Base-by-base conservation (phyloP, 805 yeast species). In the Yamadazyma kitorensis region DNA sequence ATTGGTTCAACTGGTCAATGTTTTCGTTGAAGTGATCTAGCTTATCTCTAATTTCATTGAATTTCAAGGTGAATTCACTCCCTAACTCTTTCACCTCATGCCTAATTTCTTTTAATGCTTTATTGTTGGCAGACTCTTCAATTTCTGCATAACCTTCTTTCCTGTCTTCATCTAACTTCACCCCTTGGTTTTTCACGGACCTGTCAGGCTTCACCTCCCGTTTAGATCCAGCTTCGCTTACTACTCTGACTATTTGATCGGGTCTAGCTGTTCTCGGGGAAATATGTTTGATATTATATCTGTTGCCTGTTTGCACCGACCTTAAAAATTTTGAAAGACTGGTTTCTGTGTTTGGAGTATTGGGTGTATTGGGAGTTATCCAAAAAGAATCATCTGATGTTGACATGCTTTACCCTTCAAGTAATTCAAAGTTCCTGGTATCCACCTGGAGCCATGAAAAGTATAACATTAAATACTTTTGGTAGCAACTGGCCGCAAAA, bases 11-110 rank as follows among this genome's bases (percentile, higher is more conserved):
- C 4, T 20, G 27, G 9, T 19, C 21, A 7, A 37, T 27, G 17
- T n/a, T 22, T 16, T 37, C 34, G n/a, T 26, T 23, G 8, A 32
- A 25, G 28, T 24, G 20, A 29, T 37, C 40, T n/a, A 37, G 24
- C 14, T 26, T 21, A n/a, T 27, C 19, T 13, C 22, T 28, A 15
- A 23, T 36, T 14, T 31, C 26, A 17, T n/a, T 10, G 15, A 21
- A 21, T 11, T 29, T 21, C 5, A 16, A 12, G n/a, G 11, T 7
- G 15, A 21, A 21, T 11, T 31, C 34, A 6, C 19, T 27, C 12
- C 24, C 20, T 17, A 37, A 32, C 18, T 24, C 13, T 13, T 29
- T 24, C 17, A 25, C 14, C 14, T 31, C 22, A 11, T 24, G 20
- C 26, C 23, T 29, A 4, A 36, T 11, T 9, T 16, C n/a, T 9